Evolutionary conservation across 768 basidiomycete genomes (phyloP).

Genomic region (Trametes coccinea): DNA sequence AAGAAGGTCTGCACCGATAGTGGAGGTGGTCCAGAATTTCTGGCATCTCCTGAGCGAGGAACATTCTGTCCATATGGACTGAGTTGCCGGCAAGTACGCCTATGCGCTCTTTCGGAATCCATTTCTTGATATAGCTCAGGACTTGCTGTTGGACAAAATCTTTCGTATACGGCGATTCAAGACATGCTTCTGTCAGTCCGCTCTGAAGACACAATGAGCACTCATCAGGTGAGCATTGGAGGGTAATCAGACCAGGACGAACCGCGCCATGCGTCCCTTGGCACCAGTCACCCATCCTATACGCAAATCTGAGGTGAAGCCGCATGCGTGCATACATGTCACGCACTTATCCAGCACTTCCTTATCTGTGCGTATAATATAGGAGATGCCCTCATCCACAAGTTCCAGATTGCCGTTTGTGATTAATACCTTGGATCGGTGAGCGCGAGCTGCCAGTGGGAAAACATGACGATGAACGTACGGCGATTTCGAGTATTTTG

Average conservation of each 20-base stretch:
- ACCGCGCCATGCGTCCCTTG: conserved; percentile 76
- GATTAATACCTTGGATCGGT: conserved; percentile 64
- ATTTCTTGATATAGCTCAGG: conserved; percentile 77
- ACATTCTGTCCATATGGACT: conserved; percentile 78
- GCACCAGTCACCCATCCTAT: conserved; percentile 90
- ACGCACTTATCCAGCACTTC: conserved; percentile 64
- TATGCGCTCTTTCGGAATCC: conserved; percentile 66
- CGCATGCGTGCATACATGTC: too few relatives aligned
- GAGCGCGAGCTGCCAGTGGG: not conserved
- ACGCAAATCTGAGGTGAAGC: not conserved
- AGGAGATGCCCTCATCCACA: conserved; percentile 81
- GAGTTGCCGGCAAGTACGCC: conserved; percentile 87
- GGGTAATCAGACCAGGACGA: conserved; percentile 23
- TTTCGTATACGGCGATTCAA: conserved; percentile 65
- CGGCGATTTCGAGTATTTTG: conserved; percentile 80
- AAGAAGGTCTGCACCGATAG: conserved; percentile 55
- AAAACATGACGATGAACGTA: conserved; percentile 31
- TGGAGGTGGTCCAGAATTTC: conserved; percentile 77
- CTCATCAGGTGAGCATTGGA: not conserved
- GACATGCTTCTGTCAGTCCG: conserved; percentile 78
- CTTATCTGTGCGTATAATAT: conserved; percentile 74
- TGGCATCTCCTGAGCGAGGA: conserved; percentile 79
- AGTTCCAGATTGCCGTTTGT: conserved; percentile 81
- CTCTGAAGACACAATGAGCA: conserved; percentile 47
- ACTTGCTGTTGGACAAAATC: conserved; percentile 62